Evolutionary conservation across 768 basidiomycete species (phyloP).

Genomic region (Termitomyces sp.): DNA sequence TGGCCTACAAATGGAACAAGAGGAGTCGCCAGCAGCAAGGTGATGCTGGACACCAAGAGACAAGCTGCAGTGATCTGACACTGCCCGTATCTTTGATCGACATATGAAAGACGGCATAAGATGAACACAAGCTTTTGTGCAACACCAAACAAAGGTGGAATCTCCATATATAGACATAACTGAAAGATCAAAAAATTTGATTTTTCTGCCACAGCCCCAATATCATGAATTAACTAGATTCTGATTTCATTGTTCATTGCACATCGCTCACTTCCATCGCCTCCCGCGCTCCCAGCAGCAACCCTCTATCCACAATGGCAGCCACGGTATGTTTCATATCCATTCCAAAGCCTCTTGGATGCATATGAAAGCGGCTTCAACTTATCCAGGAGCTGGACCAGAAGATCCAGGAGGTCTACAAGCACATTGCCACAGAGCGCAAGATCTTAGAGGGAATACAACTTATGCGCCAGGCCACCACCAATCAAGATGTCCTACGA

Average conservation of each 20-base stretch:
- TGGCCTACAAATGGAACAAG: conserved; percentile 22
- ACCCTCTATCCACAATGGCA: conserved; percentile 16
- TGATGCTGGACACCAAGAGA: conserved; percentile 41
- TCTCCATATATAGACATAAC: conserved; percentile 12
- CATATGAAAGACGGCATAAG: conserved; percentile 25
- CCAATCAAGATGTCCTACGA: conserved; percentile 80
- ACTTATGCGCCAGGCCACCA: conserved; percentile 74
- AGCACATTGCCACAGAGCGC: conserved; percentile 87
- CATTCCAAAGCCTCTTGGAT: conserved; percentile 18
- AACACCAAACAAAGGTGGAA: not conserved
- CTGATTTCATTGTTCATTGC: conserved; percentile 14
- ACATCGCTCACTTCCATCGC: conserved; percentile 12
- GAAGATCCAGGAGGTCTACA: conserved; percentile 90
- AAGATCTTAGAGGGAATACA: conserved; percentile 87
- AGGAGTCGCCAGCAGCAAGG: conserved; percentile 25
- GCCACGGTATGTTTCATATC: conserved; percentile 8
- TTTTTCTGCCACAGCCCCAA: conserved; percentile 20
- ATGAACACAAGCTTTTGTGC: not conserved
- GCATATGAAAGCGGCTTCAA: conserved; percentile 1
- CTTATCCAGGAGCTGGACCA: conserved; percentile 66
- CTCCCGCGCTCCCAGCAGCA: conserved; percentile 8
- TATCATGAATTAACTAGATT: conserved; percentile 16
- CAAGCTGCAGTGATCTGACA: conserved; percentile 38
- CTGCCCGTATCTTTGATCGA: conserved; percentile 36
- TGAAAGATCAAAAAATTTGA: conserved; percentile 8